phyloP scores from a whole-genome alignment of 2,329 filamentous ascomycete genomes.

The Teratosphaeria zuluensis region DNA sequence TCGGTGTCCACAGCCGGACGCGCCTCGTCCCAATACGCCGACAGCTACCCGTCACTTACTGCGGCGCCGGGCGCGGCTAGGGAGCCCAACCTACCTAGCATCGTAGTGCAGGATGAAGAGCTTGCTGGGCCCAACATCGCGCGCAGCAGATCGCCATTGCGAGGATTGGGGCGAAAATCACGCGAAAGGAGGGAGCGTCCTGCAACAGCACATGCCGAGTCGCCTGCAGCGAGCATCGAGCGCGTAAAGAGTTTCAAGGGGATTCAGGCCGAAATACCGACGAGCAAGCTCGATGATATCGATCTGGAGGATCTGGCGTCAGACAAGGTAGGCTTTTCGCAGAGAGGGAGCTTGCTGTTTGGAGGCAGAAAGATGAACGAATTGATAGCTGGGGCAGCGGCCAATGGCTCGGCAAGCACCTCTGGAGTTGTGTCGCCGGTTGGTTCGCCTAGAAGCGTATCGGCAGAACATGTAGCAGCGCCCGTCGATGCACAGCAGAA shows the following conservation, averaged over 20 bases:
- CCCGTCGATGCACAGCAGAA: not conserved
- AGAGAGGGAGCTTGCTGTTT: slow-evolving; percentile 50
- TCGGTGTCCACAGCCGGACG: slow-evolving; percentile 13
- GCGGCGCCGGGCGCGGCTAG: slow-evolving; percentile 17
- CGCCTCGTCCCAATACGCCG: slow-evolving; percentile 7
- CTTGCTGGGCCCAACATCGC: slow-evolving; percentile 6
- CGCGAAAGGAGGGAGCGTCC: slow-evolving; percentile 2
- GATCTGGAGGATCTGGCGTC: slow-evolving; percentile 44
- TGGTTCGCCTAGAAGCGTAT: not conserved
- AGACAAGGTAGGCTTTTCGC: slow-evolving; percentile 48
- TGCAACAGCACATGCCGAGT: slow-evolving; percentile 2
- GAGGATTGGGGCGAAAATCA: slow-evolving; percentile 6
- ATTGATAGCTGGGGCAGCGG: slow-evolving; percentile 17
- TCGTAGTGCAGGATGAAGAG: slow-evolving; percentile 35
- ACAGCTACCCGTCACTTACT: slow-evolving; percentile 7
- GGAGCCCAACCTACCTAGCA: slow-evolving; percentile 34
- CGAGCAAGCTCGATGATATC: slow-evolving; percentile 37
- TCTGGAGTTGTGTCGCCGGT: slow-evolving; percentile 1
- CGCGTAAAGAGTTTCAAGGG: slow-evolving; percentile 33
- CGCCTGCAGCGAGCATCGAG: slow-evolving; percentile 4
- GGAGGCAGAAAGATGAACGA: slow-evolving; percentile 40
- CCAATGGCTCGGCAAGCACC: slow-evolving; percentile 5
- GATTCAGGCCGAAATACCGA: slow-evolving; percentile 48
- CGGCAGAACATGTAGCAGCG: not conserved
- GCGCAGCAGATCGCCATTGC: slow-evolving; percentile 10